A percentile compares a stretch with the other conserved stretches of the same genome.
Evolutionary conservation across 2,329 filamentous ascomycete species (phyloP).

Genomic region (Phymatotrichopsis omnivora): DNA sequence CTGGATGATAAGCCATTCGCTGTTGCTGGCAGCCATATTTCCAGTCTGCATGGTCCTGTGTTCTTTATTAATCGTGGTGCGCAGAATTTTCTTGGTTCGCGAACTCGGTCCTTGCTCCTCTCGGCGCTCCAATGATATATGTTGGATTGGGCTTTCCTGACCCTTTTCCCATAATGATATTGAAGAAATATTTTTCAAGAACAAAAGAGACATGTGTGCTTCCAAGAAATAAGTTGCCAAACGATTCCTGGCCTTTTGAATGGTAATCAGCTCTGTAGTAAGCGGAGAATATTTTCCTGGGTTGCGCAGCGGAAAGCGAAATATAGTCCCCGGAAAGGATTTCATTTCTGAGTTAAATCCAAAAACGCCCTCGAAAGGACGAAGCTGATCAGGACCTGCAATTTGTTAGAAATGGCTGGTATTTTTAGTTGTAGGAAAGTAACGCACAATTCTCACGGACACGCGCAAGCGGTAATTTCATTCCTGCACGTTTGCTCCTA

Average conservation of each 20-base stretch:
- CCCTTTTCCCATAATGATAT: constrained; percentile 17
- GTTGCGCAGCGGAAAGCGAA: constrained; percentile 20
- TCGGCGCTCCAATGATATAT: constrained; percentile 7
- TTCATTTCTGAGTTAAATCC: constrained; percentile 15
- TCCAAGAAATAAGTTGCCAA: constrained; percentile 15
- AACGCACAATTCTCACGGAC: constrained; percentile 18
- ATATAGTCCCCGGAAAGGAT: constrained; percentile 22
- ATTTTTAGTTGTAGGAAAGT: background rate
- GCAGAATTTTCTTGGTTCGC: background rate
- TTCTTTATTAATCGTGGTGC: background rate
- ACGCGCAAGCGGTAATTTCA: constrained; percentile 19
- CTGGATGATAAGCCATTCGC: constrained; percentile 17
- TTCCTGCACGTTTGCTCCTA: constrained; percentile 17
- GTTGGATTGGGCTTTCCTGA: constrained; percentile 6
- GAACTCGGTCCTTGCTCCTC: background rate
- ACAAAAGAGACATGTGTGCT: constrained; percentile 20
- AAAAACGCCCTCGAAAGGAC: constrained; percentile 24
- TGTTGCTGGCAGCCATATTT: background rate
- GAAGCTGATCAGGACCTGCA: constrained; percentile 25
- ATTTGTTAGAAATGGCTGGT: background rate
- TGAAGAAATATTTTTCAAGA: constrained; percentile 20
- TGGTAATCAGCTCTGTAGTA: background rate
- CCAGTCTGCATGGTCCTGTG: background rate
- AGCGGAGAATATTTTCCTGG: background rate
- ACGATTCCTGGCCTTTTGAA: background rate